phyloP scores from a whole-genome alignment of 208 protist genomes.

The Trypanosomatidae sp. region DNA sequence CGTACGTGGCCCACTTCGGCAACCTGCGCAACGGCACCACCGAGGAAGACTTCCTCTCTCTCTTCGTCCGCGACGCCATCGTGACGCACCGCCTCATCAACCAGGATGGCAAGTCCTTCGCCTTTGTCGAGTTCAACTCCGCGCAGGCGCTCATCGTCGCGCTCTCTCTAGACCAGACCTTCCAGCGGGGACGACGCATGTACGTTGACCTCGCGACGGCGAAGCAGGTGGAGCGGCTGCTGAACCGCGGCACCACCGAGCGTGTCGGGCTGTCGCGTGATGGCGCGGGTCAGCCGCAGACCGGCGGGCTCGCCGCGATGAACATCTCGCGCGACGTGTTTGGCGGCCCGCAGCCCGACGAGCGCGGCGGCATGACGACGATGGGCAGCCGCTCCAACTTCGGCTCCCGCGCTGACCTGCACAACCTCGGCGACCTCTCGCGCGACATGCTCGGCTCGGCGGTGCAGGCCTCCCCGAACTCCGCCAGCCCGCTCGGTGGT shows the following conservation, averaged over 20 bases:
- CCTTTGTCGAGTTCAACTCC: conserved; percentile 83
- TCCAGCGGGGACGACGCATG: conserved; percentile 65
- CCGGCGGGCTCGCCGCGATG: conserved; percentile 30
- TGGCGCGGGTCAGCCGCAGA: conserved; percentile 47
- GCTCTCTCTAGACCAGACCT: conserved; percentile 60
- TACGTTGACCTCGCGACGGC: conserved; percentile 79
- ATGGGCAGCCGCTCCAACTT: conserved; percentile 53
- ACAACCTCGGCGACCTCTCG: conserved; percentile 56
- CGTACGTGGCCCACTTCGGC: conserved; percentile 81
- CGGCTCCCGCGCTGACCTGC: conserved; percentile 54
- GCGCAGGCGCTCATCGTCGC: conserved; percentile 64
- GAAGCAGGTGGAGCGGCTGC: conserved; percentile 80
- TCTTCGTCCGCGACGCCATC: conserved; percentile 64
- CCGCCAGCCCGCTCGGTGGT: conserved; percentile 19
- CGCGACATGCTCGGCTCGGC: conserved; percentile 76
- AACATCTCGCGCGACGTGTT: conserved; percentile 70
- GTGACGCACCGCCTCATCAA: conserved; percentile 68
- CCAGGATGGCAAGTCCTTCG: conserved; percentile 81
- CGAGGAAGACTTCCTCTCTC: conserved; percentile 70
- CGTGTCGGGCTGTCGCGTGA: conserved; percentile 44
- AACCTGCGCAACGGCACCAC: conserved; percentile 84
- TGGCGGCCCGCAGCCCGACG: conserved; percentile 51
- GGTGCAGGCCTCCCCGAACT: conserved; percentile 29
- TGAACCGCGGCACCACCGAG: conserved; percentile 40
- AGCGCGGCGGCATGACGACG: conserved; percentile 15